These are phyloP conservation scores for Parasitella parasitica DNA, from an alignment of 371 early-diverging fungal species.

Conservation along the genomic window DNA sequence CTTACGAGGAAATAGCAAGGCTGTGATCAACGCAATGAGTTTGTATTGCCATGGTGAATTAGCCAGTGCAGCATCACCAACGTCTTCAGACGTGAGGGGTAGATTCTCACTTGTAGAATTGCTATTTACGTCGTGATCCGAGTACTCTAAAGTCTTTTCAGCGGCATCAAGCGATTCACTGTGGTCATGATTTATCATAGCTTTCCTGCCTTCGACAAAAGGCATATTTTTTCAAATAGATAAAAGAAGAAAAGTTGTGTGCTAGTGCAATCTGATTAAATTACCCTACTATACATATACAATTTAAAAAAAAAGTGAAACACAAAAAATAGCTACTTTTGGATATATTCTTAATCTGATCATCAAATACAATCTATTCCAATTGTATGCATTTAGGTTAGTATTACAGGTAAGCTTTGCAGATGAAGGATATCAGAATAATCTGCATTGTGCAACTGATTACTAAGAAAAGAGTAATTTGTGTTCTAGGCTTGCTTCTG, in stretches of 20 bases:
- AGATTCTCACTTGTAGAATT: not conserved
- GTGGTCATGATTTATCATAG: not conserved
- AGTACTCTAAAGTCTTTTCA: not conserved
- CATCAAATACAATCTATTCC: not conserved
- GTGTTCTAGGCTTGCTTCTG: too few species aligned
- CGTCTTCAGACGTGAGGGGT: slow-evolving; percentile 6
- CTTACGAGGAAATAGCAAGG: slow-evolving; percentile 42
- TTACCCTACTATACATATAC: not conserved
- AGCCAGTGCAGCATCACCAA: slow-evolving; percentile 37
- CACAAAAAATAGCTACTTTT: not conserved
- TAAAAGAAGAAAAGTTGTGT: not conserved
- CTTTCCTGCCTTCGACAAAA: not conserved
- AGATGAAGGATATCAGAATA: too few species aligned
- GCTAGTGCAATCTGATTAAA: not conserved
- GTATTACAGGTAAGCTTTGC: not conserved
- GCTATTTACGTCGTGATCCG: not conserved
- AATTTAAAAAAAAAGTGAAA: not conserved
- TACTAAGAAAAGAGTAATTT: not conserved
- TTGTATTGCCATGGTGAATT: slow-evolving; percentile 47
- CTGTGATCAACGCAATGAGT: slow-evolving; percentile 35
- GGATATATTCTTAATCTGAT: slow-evolving; percentile 1
- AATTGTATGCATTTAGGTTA: not conserved
- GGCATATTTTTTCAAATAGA: not conserved
- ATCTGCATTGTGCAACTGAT: not conserved
- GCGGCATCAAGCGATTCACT: not conserved